These are phyloP conservation scores for Tricholoma bakamatsutake DNA, from an alignment of 768 basidiomycete genomes.

Conservation along the genomic window DNA sequence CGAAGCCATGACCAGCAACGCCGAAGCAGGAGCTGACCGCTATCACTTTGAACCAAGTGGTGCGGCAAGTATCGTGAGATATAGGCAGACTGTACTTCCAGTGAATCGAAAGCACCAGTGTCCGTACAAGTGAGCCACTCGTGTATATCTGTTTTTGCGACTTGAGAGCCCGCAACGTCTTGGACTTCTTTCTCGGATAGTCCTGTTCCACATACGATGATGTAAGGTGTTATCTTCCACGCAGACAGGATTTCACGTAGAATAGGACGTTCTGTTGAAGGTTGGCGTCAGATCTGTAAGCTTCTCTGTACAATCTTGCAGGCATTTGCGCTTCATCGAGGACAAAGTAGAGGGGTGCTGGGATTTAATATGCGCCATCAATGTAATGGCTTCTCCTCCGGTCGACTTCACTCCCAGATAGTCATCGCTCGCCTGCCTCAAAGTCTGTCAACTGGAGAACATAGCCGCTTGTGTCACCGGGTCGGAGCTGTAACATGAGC, in stretches of 20 bases:
- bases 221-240: not conserved
- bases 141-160: not conserved
- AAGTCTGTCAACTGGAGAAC: no score
- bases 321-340: not conserved
- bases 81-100: not conserved
- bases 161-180: not conserved
- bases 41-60: not conserved
- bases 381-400: not conserved
- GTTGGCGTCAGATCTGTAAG: not conserved
- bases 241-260: not conserved
- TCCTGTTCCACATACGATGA: not conserved
- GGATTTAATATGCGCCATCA: not conserved
- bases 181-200: not conserved
- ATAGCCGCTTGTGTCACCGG: no score
- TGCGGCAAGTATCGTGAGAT: not conserved
- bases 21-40: not conserved
- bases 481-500: not conserved
- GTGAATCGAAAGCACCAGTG: not conserved
- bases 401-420: not conserved
- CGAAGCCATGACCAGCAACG: not conserved
- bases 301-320: not conserved
- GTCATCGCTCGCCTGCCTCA: not conserved
- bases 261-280: not conserved
- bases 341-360: not conserved
- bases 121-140: not conserved